Evolutionary conservation across 73 alveolate species (phyloP), one percentile per base, ranked within the genome.

Genomic region (Paraurostyla sp.): DNA sequence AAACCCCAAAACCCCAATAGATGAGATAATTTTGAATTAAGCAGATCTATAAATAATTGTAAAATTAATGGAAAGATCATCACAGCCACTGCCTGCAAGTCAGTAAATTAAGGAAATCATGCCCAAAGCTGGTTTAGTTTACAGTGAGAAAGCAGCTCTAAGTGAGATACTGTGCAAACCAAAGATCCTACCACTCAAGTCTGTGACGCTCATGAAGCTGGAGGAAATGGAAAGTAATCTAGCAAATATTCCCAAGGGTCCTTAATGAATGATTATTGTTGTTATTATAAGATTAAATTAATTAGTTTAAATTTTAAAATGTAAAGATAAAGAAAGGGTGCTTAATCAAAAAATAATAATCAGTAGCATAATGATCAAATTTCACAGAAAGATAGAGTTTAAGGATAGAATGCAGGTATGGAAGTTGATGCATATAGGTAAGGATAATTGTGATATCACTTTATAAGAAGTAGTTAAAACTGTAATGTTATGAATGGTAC

Each of bases 141-240:
- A 92, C 89, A 92, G 94, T 89, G 98, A 94, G 90, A 92, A 93
- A 51, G 93, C 94, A 27, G 93, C 94, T 81, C 92, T 96, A 22
- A 80, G 98, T 3, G 99, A 96, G 65, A 92, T 96, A 22, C 91
- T 96, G 7, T 96, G 99, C 93, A 96, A 96, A 82, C 99, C 99
- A 46, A 96, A 96, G 95, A 94, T 96, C 86, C 86, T 96, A 48
- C 99, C 99, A 9, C 84, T 96, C 58, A 96, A 96, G 90, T 96
- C 99, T 29, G 94, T 96, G n/a, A 96, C 99, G 30, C 68, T 96
- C 15, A 85, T 84, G 83, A 96, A 96, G 89, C 85, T 96, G 42
- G 99, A 96, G 83, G 91, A 96, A 80, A 83, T 96, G 94, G 99
- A 96, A 27, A 60, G 50, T 32, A 60, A 60, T 60, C 50, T 60